Evolutionary conservation across 331 rosid species (phyloP).

Genomic region (Arachis monticola): DNA sequence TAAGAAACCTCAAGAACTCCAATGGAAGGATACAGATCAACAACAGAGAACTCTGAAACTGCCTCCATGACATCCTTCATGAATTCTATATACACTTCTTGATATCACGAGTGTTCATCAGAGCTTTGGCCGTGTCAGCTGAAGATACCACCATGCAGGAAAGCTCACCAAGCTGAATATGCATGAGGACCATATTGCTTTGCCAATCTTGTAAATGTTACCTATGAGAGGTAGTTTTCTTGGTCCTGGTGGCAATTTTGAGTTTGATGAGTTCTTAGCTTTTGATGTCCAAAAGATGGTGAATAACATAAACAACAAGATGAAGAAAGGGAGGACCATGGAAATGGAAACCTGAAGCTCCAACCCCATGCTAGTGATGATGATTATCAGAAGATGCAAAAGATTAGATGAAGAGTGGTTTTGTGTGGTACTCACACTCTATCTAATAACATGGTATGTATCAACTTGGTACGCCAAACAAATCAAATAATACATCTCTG

Average conservation of each 20-base stretch:
- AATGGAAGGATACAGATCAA: constrained; percentile 54
- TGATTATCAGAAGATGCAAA: background rate
- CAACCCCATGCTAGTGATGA: background rate
- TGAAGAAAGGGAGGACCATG: constrained; percentile 25
- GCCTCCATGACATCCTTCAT: constrained; percentile 24
- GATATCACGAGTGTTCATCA: constrained; percentile 48
- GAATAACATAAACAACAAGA: constrained; percentile 31
- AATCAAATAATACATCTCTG: too few relatives aligned
- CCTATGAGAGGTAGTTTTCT: constrained; percentile 44
- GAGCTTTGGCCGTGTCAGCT: constrained; percentile 40
- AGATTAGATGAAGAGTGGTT: background rate
- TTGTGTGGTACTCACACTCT: too few relatives aligned
- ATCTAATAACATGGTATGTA: too few relatives aligned
- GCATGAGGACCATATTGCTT: constrained; percentile 48
- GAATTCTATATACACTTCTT: constrained; percentile 20
- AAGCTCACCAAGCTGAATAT: constrained; percentile 35
- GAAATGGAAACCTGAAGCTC: constrained; percentile 1
- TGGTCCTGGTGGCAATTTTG: constrained; percentile 50
- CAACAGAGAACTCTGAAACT: constrained; percentile 46
- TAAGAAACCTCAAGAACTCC: constrained; percentile 35
- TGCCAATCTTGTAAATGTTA: constrained; percentile 41
- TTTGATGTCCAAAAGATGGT: constrained; percentile 22
- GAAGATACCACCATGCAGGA: constrained; percentile 37
- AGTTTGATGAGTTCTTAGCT: constrained; percentile 1
- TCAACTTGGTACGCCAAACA: too few relatives aligned